Evolutionary conservation across 1,139 yeast genomes (phyloP), one percentile per base, ranked within the genome.

Genomic region (Debaryomyces sp.): DNA sequence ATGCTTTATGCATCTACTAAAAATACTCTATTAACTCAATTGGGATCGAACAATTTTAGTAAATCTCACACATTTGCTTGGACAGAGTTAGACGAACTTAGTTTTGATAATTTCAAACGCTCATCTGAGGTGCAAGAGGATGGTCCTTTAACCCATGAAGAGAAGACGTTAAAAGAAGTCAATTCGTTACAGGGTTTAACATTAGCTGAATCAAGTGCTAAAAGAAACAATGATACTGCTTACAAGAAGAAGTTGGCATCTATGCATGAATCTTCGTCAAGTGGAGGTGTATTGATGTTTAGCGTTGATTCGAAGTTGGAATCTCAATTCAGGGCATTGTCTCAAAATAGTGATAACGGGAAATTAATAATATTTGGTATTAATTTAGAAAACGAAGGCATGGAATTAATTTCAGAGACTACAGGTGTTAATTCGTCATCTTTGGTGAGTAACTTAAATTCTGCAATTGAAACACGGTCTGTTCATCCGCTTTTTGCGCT

Each of bases 1-100:
- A 94, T 94, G 98, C 76, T 94, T 47, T 95, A 92, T 66, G 98
- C 99, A 3, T 87, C 97, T 2, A 85, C 96, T 17, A 89, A 89
- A 55, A 86, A 83, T 61, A 84, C 95, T 1, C 68, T 94, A 43
- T 69, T 88, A 45, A 81, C 87, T 53, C 85, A 86, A 53, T 73
- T 94, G 45, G 96, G 96, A 2, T 70, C 87, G 5, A 84, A 81
- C 54, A 71, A 77, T 46, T 84, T 91, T 61, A 70, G 77, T 30
- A 78, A 83, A 44, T 67, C 68, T 34, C 61, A 81, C 64, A 58
- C 68, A 62, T 57, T 84, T 70, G 73, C 82, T 68, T 78, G 89
- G 84, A 60, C 85, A 62, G 67, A 70, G 66, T 52, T 75, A 23
- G 80, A 75, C 9, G 99, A 94, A 56, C 68, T 92, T 48, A 69